phyloP scores from a whole-genome alignment of 257 asterid species.

The Phtheirospermum japonicum region DNA sequence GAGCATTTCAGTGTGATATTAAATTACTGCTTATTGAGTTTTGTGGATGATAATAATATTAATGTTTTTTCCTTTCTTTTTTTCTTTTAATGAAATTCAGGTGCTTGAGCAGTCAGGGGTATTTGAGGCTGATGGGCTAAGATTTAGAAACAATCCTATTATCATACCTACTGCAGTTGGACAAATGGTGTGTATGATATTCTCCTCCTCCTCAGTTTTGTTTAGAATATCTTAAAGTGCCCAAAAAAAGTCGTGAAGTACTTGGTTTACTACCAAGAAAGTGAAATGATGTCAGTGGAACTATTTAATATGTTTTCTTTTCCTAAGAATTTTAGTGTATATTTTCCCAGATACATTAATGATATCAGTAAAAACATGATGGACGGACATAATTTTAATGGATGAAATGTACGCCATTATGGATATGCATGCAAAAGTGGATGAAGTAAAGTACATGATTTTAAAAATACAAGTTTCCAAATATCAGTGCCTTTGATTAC shows the following conservation, averaged over 20 bases:
- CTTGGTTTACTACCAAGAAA: no score
- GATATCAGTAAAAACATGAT: no score
- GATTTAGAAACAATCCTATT: constrained; percentile 49
- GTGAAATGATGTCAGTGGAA: constrained; percentile 2
- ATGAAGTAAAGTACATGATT: no score
- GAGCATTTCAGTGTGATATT: no score
- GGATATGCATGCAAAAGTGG: background rate
- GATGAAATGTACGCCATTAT: background rate
- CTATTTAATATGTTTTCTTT: constrained; percentile 16
- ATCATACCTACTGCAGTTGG: constrained; percentile 72
- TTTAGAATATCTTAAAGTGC: background rate
- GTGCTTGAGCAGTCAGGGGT: constrained; percentile 74
- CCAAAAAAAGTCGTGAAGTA: background rate
- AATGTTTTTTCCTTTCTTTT: no score
- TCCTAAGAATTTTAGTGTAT: background rate
- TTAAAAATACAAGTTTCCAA: background rate
- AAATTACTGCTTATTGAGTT: constrained; percentile 10
- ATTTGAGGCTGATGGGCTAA: constrained; percentile 59
- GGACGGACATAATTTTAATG: no score
- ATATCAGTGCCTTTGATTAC: no score
- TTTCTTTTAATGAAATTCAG: constrained; percentile 39
- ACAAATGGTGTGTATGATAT: constrained; percentile 67
- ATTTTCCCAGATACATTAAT: no score
- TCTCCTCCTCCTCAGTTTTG: constrained; percentile 13
- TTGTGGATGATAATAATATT: background rate